Percentiles rank a stretch among this genome's conserved stretches.
Conservation (phyloP, 495 filamentous ascomycete species). For the Trichocladium antarcticum region DNA sequence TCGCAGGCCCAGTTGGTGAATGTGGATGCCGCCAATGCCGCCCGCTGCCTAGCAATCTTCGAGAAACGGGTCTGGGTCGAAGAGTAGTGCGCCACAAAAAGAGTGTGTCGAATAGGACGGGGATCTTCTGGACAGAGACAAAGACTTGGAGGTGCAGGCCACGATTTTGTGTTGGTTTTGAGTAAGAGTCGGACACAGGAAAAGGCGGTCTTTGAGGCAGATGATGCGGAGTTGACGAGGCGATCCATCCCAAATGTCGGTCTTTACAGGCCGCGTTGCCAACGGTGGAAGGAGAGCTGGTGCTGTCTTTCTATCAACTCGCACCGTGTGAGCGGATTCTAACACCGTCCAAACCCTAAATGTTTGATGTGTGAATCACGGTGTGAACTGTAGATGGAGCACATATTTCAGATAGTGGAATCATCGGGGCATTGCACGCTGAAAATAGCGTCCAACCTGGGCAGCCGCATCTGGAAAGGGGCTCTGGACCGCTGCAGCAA, state of each 20-base stretch:
- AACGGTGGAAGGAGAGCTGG: background rate
- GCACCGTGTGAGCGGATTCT: background rate
- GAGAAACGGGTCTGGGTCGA: slow-evolving; percentile 2
- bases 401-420: too few relatives aligned
- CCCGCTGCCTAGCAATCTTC: background rate
- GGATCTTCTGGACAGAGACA: background rate
- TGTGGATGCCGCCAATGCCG: slow-evolving; percentile 20
- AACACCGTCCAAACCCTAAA: too few relatives aligned
- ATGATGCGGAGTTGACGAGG: slow-evolving; percentile 18
- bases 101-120: slow-evolving; percentile 17
- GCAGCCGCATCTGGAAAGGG: too few relatives aligned
- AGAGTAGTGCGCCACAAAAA: slow-evolving; percentile 7
- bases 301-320: background rate
- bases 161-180: background rate
- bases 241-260: slow-evolving; percentile 2
- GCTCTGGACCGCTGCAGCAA: too few relatives aligned
- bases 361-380: background rate
- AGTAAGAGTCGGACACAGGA: slow-evolving; percentile 6
- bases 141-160: slow-evolving; percentile 4
- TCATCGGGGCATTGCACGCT: too few relatives aligned
- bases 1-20: slow-evolving; percentile 17
- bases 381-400: too few relatives aligned
- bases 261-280: slow-evolving; percentile 1
- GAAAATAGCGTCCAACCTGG: too few relatives aligned
- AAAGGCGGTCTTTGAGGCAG: slow-evolving; percentile 13